Evolutionary conservation across 371 early-diverging fungal species (phyloP).

Genomic region (Phascolomyces articulosus): DNA sequence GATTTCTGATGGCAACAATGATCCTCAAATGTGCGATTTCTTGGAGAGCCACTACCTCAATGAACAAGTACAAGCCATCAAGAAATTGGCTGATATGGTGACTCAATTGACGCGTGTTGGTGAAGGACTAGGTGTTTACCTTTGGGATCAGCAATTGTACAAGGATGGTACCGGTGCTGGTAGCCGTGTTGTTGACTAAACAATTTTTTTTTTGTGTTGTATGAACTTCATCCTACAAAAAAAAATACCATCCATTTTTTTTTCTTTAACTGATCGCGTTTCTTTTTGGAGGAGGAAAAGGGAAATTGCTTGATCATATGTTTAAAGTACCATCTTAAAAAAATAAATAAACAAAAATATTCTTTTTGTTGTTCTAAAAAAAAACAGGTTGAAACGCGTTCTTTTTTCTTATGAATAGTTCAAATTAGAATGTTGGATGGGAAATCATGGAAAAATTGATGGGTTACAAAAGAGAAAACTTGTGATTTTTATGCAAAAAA

Average conservation of each 20-base stretch:
- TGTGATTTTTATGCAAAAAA: no score
- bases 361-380: neutral
- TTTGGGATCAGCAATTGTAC: constrained; percentile 69
- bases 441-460: no score
- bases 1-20: constrained; percentile 60
- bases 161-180: constrained; percentile 52
- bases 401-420: no score
- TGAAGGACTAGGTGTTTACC: constrained; percentile 54
- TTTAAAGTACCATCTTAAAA: neutral
- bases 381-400: no score
- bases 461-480: no score
- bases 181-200: constrained; percentile 33
- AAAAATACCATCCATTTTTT: no score
- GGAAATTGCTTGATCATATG: constrained; percentile 4
- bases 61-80: constrained; percentile 74
- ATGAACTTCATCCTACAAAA: no score
- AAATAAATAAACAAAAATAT: neutral
- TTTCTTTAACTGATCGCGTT: no score
- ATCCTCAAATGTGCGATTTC: constrained; percentile 74
- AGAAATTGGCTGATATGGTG: constrained; percentile 66
- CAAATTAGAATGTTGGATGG: no score
- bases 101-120: constrained; percentile 70
- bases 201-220: neutral
- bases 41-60: constrained; percentile 62
- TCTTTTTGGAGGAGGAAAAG: no score